Conservation (phyloP, 1,284 basidiomycete species). For the Cryptococcus sp. region DNA sequence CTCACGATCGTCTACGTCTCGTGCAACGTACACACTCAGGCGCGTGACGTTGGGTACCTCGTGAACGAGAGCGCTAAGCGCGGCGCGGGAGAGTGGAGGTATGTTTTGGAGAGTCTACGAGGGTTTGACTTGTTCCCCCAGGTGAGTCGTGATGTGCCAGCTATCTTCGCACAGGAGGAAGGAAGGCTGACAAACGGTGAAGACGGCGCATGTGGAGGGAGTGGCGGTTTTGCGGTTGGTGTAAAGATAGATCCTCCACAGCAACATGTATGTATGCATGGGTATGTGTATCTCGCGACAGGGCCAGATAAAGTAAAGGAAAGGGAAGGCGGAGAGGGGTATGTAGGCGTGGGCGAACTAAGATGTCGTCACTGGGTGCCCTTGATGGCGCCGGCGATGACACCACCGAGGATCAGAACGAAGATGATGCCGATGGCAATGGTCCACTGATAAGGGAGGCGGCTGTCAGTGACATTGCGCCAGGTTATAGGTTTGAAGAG, state of each 20-base stretch:
- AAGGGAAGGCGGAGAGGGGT: too few species aligned
- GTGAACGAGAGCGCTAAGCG: slow-evolving; percentile 13
- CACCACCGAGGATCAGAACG: slow-evolving; percentile 24
- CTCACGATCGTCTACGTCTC: slow-evolving; percentile 80
- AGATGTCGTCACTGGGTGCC: slow-evolving; percentile 11
- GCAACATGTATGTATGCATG: too few species aligned
- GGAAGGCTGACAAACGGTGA: slow-evolving; percentile 1
- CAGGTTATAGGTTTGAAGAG: not conserved
- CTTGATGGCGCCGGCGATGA: slow-evolving; percentile 24
- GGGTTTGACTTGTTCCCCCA: slow-evolving; percentile 93
- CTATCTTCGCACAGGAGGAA: not conserved
- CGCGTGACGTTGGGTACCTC: slow-evolving; percentile 46
- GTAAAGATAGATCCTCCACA: not conserved
- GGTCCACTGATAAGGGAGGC: slow-evolving; percentile 23
- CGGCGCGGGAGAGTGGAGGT: slow-evolving; percentile 34
- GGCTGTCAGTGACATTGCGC: not conserved
- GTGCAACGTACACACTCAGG: slow-evolving; percentile 72
- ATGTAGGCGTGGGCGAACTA: too few species aligned
- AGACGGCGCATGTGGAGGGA: slow-evolving; percentile 43
- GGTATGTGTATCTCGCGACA: too few species aligned
- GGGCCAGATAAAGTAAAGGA: too few species aligned
- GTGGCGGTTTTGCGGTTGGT: slow-evolving; percentile 52
- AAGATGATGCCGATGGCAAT: slow-evolving; percentile 24
- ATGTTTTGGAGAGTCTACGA: slow-evolving; percentile 67
- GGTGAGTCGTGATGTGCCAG: slow-evolving; percentile 63